Percentiles rank a stretch among this genome's conserved stretches.
phyloP scores from a whole-genome alignment of 106 monocot genomes.

The Allium sativum region DNA sequence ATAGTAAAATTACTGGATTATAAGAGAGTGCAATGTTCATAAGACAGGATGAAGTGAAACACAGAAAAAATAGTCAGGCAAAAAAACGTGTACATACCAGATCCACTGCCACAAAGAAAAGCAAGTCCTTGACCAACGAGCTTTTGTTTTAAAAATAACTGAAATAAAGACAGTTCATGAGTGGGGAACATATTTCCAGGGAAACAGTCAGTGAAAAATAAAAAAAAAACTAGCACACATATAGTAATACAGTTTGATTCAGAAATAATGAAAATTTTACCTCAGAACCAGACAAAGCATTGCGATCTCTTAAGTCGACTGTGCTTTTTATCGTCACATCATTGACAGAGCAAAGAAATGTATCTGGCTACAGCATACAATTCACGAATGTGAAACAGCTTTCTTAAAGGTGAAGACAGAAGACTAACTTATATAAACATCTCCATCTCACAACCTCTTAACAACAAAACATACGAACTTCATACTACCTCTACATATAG shows the following conservation, averaged over 20 bases:
- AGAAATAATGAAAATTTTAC: background rate
- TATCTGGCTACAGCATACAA: conserved; percentile 75
- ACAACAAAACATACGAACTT: no score
- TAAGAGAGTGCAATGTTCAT: no score
- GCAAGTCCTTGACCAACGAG: conserved; percentile 89
- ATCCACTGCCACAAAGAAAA: conserved; percentile 80
- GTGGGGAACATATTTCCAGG: background rate
- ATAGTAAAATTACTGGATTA: no score
- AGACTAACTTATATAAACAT: background rate
- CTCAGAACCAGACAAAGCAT: conserved; percentile 8
- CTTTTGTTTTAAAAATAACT: conserved; percentile 83
- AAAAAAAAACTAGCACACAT: background rate
- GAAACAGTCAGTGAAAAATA: background rate
- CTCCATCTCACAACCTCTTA: no score
- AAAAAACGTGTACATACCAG: conserved; percentile 32
- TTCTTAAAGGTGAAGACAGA: background rate
- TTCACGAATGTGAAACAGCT: background rate
- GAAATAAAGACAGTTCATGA: background rate
- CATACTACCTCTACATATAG: no score
- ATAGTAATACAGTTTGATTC: background rate
- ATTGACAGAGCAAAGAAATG: conserved; percentile 94
- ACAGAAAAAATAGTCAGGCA: background rate
- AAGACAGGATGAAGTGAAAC: background rate
- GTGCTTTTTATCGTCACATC: conserved; percentile 60
- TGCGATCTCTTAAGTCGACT: conserved; percentile 58